Percentiles rank a stretch among this genome's conserved stretches.
These are phyloP conservation scores for Leccinum longicurvipes DNA, from an alignment of 768 basidiomycete genomes.

Conservation along the genomic window DNA sequence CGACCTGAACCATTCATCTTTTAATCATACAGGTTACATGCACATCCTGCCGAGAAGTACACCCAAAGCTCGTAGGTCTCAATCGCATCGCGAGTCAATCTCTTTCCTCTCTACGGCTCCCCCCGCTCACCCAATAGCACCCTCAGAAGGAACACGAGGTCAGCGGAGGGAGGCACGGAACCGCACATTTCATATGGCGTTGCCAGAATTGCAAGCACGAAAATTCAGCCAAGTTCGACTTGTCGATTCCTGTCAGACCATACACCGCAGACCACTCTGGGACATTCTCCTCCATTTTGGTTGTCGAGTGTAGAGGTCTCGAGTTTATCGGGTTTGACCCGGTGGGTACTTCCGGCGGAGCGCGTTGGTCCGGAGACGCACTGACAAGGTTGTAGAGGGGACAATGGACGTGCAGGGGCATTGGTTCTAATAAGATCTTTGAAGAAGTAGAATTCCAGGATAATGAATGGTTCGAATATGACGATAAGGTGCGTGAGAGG, in stretches of 20 bases:
- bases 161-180: slow-evolving; percentile 62
- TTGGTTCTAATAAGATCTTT: slow-evolving; percentile 53
- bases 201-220: slow-evolving; percentile 78
- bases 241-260: slow-evolving; percentile 42
- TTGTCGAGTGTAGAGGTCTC: slow-evolving; percentile 82
- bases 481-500: slow-evolving; percentile 65
- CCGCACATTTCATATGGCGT: slow-evolving; percentile 79
- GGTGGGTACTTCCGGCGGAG: slow-evolving; percentile 37
- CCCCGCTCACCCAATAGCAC: slow-evolving; percentile 1
- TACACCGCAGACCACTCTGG: slow-evolving; percentile 61
- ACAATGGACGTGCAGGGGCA: slow-evolving; percentile 71
- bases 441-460: slow-evolving; percentile 50
- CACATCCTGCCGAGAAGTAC: slow-evolving; percentile 72
- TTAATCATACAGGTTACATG: slow-evolving; percentile 58
- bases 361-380: not conserved
- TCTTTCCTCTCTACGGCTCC: not conserved
- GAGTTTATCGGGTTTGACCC: slow-evolving; percentile 81
- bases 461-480: slow-evolving; percentile 82
- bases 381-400: slow-evolving; percentile 48
- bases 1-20: not conserved
- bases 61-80: slow-evolving; percentile 67
- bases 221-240: slow-evolving; percentile 76
- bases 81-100: slow-evolving; percentile 56
- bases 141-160: slow-evolving; percentile 62
- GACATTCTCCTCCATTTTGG: slow-evolving; percentile 60